phyloP scores from a whole-genome alignment of 106 monocot species.

The Allium sativum region DNA sequence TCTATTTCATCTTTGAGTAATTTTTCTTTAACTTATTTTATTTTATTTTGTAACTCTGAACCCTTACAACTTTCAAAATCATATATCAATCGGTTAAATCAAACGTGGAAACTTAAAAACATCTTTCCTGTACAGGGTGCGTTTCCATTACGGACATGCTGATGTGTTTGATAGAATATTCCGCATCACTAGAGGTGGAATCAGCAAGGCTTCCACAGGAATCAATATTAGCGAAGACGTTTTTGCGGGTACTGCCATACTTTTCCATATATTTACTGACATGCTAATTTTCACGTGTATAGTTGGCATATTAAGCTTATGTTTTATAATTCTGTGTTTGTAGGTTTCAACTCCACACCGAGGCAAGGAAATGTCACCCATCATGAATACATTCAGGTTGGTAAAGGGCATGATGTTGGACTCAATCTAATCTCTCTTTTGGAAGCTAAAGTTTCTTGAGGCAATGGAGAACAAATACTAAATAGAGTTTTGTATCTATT shows the following conservation, averaged over 20 bases:
- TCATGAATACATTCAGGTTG: conserved; percentile 98
- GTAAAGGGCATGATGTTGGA: conserved; percentile 96
- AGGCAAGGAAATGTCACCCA: conserved; percentile 91
- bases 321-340: no score
- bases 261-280: neutral
- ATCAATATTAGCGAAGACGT: conserved; percentile 96
- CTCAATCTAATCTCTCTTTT: conserved; percentile 97
- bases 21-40: no score
- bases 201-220: conserved; percentile 89
- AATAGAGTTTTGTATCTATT: conserved; percentile 88
- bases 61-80: no score
- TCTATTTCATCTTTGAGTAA: no score
- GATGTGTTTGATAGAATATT: conserved; percentile 98
- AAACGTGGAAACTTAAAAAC: no score
- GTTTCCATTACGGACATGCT: conserved; percentile 98
- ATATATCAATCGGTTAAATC: no score
- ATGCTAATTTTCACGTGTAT: neutral
- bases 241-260: conserved; percentile 87
- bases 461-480: conserved; percentile 91
- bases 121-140: conserved; percentile 52
- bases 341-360: conserved; percentile 92
- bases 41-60: no score
- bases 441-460: conserved; percentile 93
- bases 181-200: conserved; percentile 95
- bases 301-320: neutral